These are phyloP conservation scores for Boletus holoroseus DNA, from an alignment of 1,284 basidiomycete genomes.

Conservation along the genomic window DNA sequence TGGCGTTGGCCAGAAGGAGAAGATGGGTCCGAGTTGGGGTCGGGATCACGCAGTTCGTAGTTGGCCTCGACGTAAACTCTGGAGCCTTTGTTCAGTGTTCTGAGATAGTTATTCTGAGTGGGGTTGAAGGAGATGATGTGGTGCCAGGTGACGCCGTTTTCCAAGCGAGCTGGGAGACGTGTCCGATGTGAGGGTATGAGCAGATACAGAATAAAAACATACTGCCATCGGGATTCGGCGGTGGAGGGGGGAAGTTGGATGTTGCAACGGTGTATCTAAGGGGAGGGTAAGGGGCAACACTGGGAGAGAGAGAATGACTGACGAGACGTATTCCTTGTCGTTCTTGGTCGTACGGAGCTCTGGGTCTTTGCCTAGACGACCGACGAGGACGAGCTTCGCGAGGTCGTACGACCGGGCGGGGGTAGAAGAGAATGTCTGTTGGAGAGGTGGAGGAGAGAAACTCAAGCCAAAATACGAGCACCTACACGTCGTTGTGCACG, in stretches of 20 bases:
- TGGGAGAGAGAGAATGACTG: conserved; percentile 29
- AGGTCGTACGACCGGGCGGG: conserved; percentile 51
- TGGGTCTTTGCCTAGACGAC: conserved; percentile 65
- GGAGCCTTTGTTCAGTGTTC: conserved; percentile 58
- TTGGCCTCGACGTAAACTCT: conserved; percentile 72
- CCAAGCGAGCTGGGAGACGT: conserved; percentile 44
- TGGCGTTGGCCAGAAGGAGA: conserved; percentile 68
- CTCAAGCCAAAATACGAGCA: neutral
- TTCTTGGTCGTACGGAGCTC: conserved; percentile 62
- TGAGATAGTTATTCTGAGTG: conserved; percentile 53
- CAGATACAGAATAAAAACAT: conserved; percentile 22
- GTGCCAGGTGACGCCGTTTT: conserved; percentile 65
- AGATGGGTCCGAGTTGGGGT: conserved; percentile 53
- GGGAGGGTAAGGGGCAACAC: conserved; percentile 1
- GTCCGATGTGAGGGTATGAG: neutral
- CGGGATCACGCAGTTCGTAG: conserved; percentile 69
- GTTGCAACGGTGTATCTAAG: conserved; percentile 68
- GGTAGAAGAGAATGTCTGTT: conserved; percentile 66
- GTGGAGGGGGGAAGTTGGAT: conserved; percentile 51
- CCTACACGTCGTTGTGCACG: conserved; percentile 48
- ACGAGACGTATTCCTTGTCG: conserved; percentile 74
- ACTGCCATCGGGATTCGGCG: conserved; percentile 59
- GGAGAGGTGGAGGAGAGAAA: neutral
- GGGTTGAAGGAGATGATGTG: conserved; percentile 65
- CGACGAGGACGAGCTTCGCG: conserved; percentile 71